Base-by-base conservation (phyloP, 2,329 filamentous ascomycete genomes). In the Diplodia scrobiculata region DNA sequence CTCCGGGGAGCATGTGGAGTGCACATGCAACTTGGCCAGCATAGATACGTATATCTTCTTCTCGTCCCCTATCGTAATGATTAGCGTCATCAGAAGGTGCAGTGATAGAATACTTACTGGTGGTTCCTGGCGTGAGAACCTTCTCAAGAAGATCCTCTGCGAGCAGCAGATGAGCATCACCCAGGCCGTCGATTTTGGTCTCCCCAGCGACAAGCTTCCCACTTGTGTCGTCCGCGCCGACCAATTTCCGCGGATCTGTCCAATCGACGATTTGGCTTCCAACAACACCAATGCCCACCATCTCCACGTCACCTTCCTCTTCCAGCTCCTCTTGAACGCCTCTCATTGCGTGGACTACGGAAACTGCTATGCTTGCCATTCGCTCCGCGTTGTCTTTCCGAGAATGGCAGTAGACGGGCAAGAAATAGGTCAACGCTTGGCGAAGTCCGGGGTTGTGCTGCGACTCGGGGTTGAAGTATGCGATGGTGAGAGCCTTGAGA, bases 341-440 rank as follows among this genome's bases (percentile, higher is more conserved):
- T 64, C 84, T 73, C 0, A 97, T 84, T 13, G 89, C 86, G 69
- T 92, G 89, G 10, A 98, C 80, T 0, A 92, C 87, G 29, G 89
- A 86, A 1, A 94, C 84, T 0, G 90, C 86, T 21, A 97, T 85
- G 19, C 82, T 80, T 6, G 87, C 86, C 90, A 98, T 92, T 38
- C 92, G 84, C 32, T 89, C 85, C 69, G 95, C 92, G 73, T 97
- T 97, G 69, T 91, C 89, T 3, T 88, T 78, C 2, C 91, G 86
- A 7, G 90, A 93, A 77, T 94, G 96, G 77, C 91, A 95, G 80
- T 96, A 98, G 0, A 97, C 93, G 0, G 94, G 94, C 41, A 98
- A 81, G 83, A 97, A 97, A 78, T 98, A 98, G 70, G 91, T 92
- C 64, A 98, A 83, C 0, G 91, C 89, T 77, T 98, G 94, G 25